A percentile compares a stretch with the other conserved stretches of the same genome.
Evolutionary conservation across 2,329 filamentous ascomycete species (phyloP).

Genomic region (Tympanopsis confertula): DNA sequence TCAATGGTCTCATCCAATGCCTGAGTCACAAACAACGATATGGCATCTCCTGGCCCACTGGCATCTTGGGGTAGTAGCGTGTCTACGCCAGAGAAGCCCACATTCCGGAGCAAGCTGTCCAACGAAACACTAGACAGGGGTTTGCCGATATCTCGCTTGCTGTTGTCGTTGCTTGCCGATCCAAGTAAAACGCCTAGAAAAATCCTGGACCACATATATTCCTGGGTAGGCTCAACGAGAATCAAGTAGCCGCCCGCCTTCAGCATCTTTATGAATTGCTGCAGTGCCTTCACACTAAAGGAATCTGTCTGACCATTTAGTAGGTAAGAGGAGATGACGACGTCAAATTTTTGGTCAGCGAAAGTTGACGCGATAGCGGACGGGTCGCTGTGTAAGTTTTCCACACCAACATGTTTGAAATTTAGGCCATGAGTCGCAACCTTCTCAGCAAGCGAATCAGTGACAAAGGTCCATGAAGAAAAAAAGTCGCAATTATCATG

Average conservation of each 20-base stretch:
- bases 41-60: no score
- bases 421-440: no score
- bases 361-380: no score
- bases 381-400: no score
- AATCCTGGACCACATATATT: conserved; percentile 13
- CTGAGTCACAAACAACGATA: conserved; percentile 8
- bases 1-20: conserved; percentile 6
- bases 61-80: conserved; percentile 3
- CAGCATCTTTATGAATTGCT: conserved; percentile 21
- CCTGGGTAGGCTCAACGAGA: conserved; percentile 22
- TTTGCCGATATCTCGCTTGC: no score
- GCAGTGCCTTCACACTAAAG: no score
- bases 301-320: no score
- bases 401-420: no score
- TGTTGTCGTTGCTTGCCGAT: conserved; percentile 5
- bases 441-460: no score
- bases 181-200: conserved; percentile 11
- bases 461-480: no score
- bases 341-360: conserved; percentile 16
- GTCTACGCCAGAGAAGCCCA: conserved; percentile 14
- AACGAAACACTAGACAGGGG: no score
- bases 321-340: conserved; percentile 24
- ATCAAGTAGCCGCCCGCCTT: conserved; percentile 32
- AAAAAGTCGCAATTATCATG: no score
- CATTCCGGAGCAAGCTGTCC: conserved; percentile 9